Conservation (phyloP, 441 rosid species). For the Jatropha multifida region DNA sequence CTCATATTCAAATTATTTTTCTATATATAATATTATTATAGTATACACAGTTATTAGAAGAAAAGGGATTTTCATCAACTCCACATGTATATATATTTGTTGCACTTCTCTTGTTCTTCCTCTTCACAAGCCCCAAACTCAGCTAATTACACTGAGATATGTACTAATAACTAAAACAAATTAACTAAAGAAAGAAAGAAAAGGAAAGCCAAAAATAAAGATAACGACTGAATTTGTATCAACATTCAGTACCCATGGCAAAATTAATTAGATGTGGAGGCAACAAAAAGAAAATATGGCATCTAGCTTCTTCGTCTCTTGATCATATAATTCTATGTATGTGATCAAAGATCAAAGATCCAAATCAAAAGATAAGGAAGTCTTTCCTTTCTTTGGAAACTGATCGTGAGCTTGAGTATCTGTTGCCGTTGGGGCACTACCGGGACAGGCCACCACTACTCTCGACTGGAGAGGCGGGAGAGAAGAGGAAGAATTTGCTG, state of each 20-base stretch:
- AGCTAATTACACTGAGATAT: constrained; percentile 17
- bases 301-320: constrained; percentile 20
- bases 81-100: constrained; percentile 7
- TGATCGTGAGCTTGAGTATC: constrained; percentile 34
- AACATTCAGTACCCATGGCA: constrained; percentile 14
- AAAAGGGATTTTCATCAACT: not conserved
- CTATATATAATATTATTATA: constrained; percentile 11
- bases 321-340: not conserved
- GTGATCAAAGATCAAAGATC: constrained; percentile 41
- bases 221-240: constrained; percentile 16
- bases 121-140: constrained; percentile 36
- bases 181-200: not conserved
- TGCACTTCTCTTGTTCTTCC: constrained; percentile 20
- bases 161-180: constrained; percentile 11
- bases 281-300: constrained; percentile 13
- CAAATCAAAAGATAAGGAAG: constrained; percentile 63
- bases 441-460: not conserved
- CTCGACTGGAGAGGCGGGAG: constrained; percentile 26
- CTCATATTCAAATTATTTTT: not conserved
- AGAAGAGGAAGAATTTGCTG: constrained; percentile 19
- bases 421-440: constrained; percentile 18
- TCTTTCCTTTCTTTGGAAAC: constrained; percentile 70
- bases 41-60: constrained; percentile 36
- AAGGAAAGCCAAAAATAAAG: not conserved
- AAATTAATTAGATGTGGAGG: constrained; percentile 32